phyloP scores from a whole-genome alignment of 495 filamentous ascomycete genomes.

The Annulohypoxylon maeteangense region DNA sequence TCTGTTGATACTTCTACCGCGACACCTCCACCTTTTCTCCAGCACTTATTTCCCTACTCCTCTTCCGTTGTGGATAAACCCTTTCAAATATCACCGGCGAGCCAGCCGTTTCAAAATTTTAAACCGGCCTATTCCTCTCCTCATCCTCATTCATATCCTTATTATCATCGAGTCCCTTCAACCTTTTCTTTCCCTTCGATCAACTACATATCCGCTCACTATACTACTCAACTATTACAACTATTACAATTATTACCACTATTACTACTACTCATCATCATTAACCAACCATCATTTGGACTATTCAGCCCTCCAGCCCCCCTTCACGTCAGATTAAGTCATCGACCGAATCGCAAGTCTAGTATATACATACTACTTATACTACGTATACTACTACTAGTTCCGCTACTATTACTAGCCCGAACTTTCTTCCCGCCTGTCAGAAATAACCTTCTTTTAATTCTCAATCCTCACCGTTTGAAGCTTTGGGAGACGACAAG shows the following conservation, averaged over 20 bases:
- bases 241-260: too few relatives aligned
- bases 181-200: background rate
- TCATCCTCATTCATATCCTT: constrained; percentile 41
- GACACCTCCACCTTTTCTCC: constrained; percentile 21
- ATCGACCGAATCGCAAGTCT: constrained; percentile 16
- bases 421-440: constrained; percentile 13
- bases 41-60: background rate
- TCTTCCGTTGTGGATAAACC: constrained; percentile 36
- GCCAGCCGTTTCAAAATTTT: constrained; percentile 34
- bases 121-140: constrained; percentile 33
- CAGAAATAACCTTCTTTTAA: constrained; percentile 30
- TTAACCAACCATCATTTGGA: constrained; percentile 7
- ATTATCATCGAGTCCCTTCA: background rate
- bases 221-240: background rate
- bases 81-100: constrained; percentile 30
- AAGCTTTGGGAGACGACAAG: background rate
- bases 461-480: constrained; percentile 2
- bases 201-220: constrained; percentile 12
- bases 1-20: constrained; percentile 26
- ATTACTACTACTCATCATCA: background rate
- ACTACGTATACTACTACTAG: background rate
- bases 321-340: constrained; percentile 45
- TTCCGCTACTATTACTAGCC: constrained; percentile 11
- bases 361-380: background rate
- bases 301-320: constrained; percentile 25